phyloP scores from a whole-genome alignment of 75 land plant species.

The Pinus taeda region DNA sequence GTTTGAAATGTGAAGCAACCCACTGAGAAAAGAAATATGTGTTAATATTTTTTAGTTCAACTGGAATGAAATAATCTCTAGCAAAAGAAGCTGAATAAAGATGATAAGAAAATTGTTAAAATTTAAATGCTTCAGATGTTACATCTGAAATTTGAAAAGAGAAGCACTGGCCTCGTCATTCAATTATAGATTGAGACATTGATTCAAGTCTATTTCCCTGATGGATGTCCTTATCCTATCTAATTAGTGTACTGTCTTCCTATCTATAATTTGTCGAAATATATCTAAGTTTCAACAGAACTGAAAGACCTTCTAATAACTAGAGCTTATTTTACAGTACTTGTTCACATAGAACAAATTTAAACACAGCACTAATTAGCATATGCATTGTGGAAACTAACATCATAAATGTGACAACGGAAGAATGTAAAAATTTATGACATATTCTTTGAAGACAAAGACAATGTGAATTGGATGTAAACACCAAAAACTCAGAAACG shows the following conservation, averaged over 20 bases:
- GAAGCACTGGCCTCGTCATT: background rate
- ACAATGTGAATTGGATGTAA: background rate
- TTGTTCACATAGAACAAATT: background rate
- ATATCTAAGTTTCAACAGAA: background rate
- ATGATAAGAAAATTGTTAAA: background rate
- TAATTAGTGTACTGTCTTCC: background rate
- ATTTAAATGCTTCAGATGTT: background rate
- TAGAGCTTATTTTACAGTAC: background rate
- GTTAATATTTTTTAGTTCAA: background rate
- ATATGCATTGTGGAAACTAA: background rate
- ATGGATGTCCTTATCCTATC: background rate
- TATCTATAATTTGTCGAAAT: background rate
- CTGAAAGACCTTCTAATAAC: too few relatives aligned
- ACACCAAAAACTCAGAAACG: background rate
- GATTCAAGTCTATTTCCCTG: too few relatives aligned
- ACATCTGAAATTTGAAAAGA: background rate
- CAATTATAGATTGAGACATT: background rate
- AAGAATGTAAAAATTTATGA: background rate
- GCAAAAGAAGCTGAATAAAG: background rate
- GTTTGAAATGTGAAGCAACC: constrained; percentile 30
- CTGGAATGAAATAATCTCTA: background rate
- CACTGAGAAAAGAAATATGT: constrained; percentile 17
- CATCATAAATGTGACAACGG: background rate
- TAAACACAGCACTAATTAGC: background rate
- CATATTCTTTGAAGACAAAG: background rate